Base-by-base conservation (phyloP, 306 rosid species). In the Leucaena leucocephala region DNA sequence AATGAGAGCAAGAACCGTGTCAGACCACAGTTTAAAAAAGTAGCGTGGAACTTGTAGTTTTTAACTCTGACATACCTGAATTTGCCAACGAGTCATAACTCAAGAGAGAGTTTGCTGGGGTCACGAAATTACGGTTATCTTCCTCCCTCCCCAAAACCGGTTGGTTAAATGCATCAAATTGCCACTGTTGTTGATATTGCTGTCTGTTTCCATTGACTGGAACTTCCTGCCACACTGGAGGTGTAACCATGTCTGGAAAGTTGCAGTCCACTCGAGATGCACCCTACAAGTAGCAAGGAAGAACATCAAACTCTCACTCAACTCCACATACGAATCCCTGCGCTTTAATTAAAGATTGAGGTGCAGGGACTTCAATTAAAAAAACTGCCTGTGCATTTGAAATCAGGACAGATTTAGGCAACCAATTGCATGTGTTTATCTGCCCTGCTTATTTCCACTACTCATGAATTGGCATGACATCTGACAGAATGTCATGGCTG, bases 161-260 rank as follows among this genome's bases (percentile, higher is more conserved):
- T 75, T 86, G 98, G 78, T 83, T 89, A 74, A 89, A 79, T 15
- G 83, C 82, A 58, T 90, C 91, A 9, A 85, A 63, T 63, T 88
- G 89, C 98, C 91, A 90, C 57, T 82, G 92, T 76, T 88, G 95
- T 81, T 91, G 98, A 87, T 80, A 91, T 71, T 86, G 98, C 79
- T 86, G 92, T 84, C 90, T 87, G 85, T 77, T 88, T 72, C 84
- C 92, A 48, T 76, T 90, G 61, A 76, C 75, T 9, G 93, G 81
- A 79, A 78, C 75, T 70, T 91, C 98, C 2, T 91, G 86, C 97
- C 97, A 92, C 82, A 79, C 49, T 22, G 79, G 78, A 17, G 94
- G 92, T n/a, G 96, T 38, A 62, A 79, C 90, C 87, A 87, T 77
- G 78, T 71, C 19, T 35, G 94, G 81, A 80, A 86, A 84, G 89